A percentile compares a stretch with the other conserved stretches of the same genome.
Evolutionary conservation across 768 basidiomycete genomes (phyloP).

Genomic region (Dendrothele bispora): DNA sequence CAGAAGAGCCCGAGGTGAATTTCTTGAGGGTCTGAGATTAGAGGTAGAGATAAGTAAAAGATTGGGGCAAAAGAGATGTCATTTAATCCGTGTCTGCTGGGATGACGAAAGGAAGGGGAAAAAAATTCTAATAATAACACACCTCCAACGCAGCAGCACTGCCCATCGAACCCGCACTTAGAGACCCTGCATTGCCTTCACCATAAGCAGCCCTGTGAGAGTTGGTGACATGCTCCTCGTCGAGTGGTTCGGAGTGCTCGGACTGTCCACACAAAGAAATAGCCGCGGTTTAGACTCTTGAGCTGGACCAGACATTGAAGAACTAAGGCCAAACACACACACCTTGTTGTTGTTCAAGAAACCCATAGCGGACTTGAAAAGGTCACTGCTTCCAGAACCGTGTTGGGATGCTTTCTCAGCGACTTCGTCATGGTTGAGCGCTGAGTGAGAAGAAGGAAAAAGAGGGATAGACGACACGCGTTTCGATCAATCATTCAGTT

Average conservation of each 20-base stretch:
- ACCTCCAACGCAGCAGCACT: conserved; percentile 80
- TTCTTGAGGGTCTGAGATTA: conserved; percentile 68
- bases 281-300: conserved; percentile 1
- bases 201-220: conserved; percentile 67
- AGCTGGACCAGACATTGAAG: too few species aligned
- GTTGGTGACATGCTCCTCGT: conserved; percentile 61
- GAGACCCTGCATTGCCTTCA: conserved; percentile 43
- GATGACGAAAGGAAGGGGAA: background rate
- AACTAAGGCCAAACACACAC: too few species aligned
- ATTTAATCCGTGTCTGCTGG: too few species aligned
- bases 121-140: conserved; percentile 4
- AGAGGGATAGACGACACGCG: conserved; percentile 5
- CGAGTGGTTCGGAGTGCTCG: conserved; percentile 57
- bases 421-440: conserved; percentile 64
- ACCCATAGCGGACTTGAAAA: conserved; percentile 56
- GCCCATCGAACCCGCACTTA: conserved; percentile 66
- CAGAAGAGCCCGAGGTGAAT: conserved; percentile 60
- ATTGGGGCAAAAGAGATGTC: too few species aligned
- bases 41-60: too few species aligned
- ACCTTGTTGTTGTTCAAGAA: conserved; percentile 57
- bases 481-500: conserved; percentile 1
- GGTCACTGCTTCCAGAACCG: conserved; percentile 54
- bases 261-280: conserved; percentile 30
- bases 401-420: conserved; percentile 53
- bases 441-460: conserved; percentile 33